Conservation (phyloP, 169 alveolate species). For the Cryptosporidium sp. region DNA sequence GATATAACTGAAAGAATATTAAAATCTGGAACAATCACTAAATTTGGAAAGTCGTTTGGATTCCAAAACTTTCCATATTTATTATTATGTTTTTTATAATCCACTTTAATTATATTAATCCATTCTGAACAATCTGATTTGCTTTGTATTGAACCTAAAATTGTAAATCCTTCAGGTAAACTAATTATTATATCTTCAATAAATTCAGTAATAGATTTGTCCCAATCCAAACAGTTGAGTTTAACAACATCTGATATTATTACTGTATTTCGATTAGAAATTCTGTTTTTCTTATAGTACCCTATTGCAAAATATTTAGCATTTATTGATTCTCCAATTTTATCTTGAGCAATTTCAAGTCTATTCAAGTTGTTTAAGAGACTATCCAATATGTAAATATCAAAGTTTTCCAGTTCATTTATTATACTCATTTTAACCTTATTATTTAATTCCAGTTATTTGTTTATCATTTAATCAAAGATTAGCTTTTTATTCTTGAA, state of each 20-base stretch:
- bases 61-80: constrained; percentile 21
- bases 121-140: constrained; percentile 32
- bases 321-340: constrained; percentile 44
- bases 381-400: constrained; percentile 15
- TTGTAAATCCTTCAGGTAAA: constrained; percentile 50
- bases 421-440: constrained; percentile 17
- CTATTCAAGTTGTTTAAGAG: constrained; percentile 1
- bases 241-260: constrained; percentile 60
- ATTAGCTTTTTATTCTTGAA: neutral
- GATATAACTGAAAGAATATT: constrained; percentile 1
- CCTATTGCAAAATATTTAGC: constrained; percentile 60
- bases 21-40: constrained; percentile 32
- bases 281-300: constrained; percentile 7
- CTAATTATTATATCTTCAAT: constrained; percentile 44
- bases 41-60: constrained; percentile 2
- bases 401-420: constrained; percentile 22
- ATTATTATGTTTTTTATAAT: constrained; percentile 3
- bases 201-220: constrained; percentile 31
- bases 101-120: neutral
- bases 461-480: neutral
- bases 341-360: constrained; percentile 23
- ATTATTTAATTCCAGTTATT: neutral
- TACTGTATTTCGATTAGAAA: neutral
- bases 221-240: constrained; percentile 21
- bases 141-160: constrained; percentile 26